A percentile compares a stretch with the other conserved stretches of the same genome.
Conservation (phyloP, 2,329 filamentous ascomycete genomes). For the Graphiopsis chlorocephala region DNA sequence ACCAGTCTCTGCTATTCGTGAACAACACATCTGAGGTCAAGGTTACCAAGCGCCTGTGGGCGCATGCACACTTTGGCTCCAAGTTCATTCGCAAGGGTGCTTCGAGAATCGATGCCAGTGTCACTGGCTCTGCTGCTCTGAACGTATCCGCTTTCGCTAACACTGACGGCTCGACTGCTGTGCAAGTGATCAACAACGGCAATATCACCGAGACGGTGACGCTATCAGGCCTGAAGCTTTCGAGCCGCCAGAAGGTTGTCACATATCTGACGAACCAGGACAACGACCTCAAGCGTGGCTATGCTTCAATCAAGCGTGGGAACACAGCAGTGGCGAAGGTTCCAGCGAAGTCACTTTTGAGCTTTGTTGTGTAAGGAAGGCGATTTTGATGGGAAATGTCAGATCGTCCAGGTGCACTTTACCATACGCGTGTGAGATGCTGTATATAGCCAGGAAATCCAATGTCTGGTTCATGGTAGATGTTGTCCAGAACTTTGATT, state of each 20-base stretch:
- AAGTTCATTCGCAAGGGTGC: constrained; percentile 42
- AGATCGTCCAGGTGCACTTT: background rate
- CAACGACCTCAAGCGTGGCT: constrained; percentile 20
- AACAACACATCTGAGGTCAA: constrained; percentile 36
- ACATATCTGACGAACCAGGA: constrained; percentile 22
- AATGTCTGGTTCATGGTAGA: background rate
- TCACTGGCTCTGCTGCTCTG: constrained; percentile 26
- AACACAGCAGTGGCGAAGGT: constrained; percentile 12
- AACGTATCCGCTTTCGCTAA: constrained; percentile 36
- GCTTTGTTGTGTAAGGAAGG: background rate
- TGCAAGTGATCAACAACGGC: constrained; percentile 38
- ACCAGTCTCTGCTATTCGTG: constrained; percentile 35
- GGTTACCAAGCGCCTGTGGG: constrained; percentile 39
- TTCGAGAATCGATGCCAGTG: constrained; percentile 34
- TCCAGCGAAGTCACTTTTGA: constrained; percentile 9
- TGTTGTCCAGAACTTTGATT: background rate
- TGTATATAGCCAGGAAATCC: background rate
- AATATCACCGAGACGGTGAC: constrained; percentile 23
- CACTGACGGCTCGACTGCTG: constrained; percentile 34
- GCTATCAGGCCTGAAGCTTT: constrained; percentile 14
- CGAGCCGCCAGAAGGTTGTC: constrained; percentile 9
- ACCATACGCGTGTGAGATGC: background rate
- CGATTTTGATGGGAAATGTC: background rate
- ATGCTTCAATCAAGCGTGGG: constrained; percentile 7
- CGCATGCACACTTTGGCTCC: constrained; percentile 40